phyloP scores from a whole-genome alignment of 2,329 filamentous ascomycete genomes.

The Bipolaris sorokiniana region DNA sequence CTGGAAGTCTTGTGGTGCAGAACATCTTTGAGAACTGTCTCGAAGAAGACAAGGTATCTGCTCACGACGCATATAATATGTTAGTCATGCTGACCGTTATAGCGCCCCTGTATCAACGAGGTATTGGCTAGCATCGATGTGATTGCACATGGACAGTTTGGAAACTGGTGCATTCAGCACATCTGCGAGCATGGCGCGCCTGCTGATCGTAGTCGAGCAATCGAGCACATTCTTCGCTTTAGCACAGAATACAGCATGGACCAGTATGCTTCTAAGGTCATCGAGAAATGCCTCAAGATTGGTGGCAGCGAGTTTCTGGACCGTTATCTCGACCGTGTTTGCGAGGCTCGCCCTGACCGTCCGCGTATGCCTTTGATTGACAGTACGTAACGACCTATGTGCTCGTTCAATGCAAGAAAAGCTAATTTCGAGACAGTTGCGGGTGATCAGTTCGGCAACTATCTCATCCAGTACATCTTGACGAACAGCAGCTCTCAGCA shows the following conservation, averaged over 20 bases:
- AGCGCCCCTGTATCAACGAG: conserved; percentile 97
- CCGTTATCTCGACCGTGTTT: conserved; percentile 91
- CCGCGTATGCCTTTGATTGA: conserved; percentile 97
- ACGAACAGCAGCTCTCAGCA: conserved; percentile 87
- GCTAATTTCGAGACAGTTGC: conserved; percentile 63
- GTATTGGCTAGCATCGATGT: conserved; percentile 94
- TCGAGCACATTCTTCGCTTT: conserved; percentile 93
- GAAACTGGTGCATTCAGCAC: conserved; percentile 99
- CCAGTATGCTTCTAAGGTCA: conserved; percentile 98
- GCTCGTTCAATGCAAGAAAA: background rate
- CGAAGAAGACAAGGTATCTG: conserved; percentile 89
- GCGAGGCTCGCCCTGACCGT: conserved; percentile 85
- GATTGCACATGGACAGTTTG: conserved; percentile 95
- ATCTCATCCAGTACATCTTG: conserved; percentile 95
- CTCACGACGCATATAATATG: background rate
- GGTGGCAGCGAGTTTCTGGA: conserved; percentile 87
- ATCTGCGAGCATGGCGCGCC: conserved; percentile 96
- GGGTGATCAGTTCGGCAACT: conserved; percentile 98
- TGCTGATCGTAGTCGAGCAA: conserved; percentile 87
- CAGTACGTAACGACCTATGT: conserved; percentile 59
- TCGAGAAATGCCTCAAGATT: conserved; percentile 99
- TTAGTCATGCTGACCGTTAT: conserved; percentile 5
- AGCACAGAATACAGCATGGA: conserved; percentile 98
- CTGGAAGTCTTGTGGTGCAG: conserved; percentile 95
- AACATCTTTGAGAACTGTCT: conserved; percentile 99